A percentile compares a stretch with the other conserved stretches of the same genome.
Conservation (phyloP, 768 basidiomycete genomes). For the Amylocystis lapponica region DNA sequence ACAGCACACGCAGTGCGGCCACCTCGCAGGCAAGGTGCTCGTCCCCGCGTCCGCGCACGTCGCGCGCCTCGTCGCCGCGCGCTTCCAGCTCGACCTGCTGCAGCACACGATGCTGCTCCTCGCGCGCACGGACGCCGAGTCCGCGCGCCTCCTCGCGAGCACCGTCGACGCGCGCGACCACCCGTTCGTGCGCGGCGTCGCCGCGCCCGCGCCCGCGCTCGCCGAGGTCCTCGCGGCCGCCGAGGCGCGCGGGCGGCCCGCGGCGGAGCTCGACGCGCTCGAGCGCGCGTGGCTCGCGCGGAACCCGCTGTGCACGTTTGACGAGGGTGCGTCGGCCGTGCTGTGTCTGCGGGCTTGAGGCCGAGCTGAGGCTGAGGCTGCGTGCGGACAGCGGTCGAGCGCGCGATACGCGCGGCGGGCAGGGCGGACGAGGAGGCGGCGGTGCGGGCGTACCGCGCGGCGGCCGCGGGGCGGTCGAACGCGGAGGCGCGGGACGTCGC, state of each 20-base stretch:
- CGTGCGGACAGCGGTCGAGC: constrained; percentile 45
- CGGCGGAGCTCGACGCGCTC: constrained; percentile 63
- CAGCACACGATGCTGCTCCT: constrained; percentile 86
- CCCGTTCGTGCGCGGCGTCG: constrained; percentile 66
- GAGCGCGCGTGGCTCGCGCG: constrained; percentile 70
- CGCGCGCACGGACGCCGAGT: constrained; percentile 90
- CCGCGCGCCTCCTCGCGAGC: constrained; percentile 76
- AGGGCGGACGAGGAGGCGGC: constrained; percentile 46
- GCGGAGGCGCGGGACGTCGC: constrained; percentile 67
- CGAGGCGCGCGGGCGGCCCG: constrained; percentile 55
- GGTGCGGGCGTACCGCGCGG: constrained; percentile 52
- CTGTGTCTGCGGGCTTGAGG: not conserved
- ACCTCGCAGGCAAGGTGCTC: constrained; percentile 87
- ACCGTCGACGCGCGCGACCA: constrained; percentile 83
- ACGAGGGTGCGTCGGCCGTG: constrained; percentile 54
- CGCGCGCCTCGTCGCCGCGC: constrained; percentile 76
- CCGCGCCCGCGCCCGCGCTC: constrained; percentile 42
- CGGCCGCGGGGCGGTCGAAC: constrained; percentile 63
- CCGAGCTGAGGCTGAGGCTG: not conserved
- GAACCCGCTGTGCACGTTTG: constrained; percentile 75
- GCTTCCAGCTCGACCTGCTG: constrained; percentile 88
- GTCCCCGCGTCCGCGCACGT: constrained; percentile 87
- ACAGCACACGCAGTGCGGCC: constrained; percentile 54
- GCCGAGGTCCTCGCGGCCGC: constrained; percentile 69
- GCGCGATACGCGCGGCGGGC: constrained; percentile 47